Evolutionary conservation across 75 land plant genomes (phyloP).

Genomic region (Azolla pinnata): DNA sequence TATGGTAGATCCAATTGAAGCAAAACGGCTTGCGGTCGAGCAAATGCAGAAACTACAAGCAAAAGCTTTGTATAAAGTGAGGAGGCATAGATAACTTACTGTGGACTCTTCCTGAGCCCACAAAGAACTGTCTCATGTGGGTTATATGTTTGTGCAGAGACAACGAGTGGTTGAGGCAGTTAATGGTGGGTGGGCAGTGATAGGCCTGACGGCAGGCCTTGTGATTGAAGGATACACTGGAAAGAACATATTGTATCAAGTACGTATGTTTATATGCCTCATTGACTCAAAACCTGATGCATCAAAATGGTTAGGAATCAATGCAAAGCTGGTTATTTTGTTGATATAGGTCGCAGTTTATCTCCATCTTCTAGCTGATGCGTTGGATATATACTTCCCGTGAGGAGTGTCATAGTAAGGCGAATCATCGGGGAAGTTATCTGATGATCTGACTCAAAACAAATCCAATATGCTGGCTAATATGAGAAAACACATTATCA

Average conservation of each 20-base stretch:
- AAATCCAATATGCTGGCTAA: no score
- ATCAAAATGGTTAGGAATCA: no score
- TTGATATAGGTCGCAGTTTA: no score
- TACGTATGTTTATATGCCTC: slow-evolving; percentile 1
- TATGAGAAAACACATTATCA: no score
- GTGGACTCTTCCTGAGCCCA: no score
- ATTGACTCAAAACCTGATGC: slow-evolving; percentile 5
- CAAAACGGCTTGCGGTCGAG: slow-evolving; percentile 74
- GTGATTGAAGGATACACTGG: slow-evolving; percentile 89
- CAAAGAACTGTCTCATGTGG: neutral
- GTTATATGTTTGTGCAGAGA: slow-evolving; percentile 30
- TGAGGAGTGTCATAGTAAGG: no score
- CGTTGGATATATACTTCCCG: no score
- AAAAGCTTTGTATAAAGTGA: slow-evolving; percentile 60
- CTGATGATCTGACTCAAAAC: no score
- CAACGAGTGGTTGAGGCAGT: slow-evolving; percentile 68
- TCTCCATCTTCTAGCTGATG: no score
- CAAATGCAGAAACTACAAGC: slow-evolving; percentile 64
- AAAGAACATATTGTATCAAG: slow-evolving; percentile 64
- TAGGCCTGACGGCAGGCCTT: slow-evolving; percentile 76
- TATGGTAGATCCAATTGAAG: slow-evolving; percentile 97
- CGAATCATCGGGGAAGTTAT: no score
- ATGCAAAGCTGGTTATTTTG: no score
- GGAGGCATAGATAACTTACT: no score
- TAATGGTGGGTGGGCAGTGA: slow-evolving; percentile 95